Evolutionary conservation across 2,329 filamentous ascomycete genomes (phyloP), one percentile per base, ranked within the genome.

Genomic region (Daldinia sp.): DNA sequence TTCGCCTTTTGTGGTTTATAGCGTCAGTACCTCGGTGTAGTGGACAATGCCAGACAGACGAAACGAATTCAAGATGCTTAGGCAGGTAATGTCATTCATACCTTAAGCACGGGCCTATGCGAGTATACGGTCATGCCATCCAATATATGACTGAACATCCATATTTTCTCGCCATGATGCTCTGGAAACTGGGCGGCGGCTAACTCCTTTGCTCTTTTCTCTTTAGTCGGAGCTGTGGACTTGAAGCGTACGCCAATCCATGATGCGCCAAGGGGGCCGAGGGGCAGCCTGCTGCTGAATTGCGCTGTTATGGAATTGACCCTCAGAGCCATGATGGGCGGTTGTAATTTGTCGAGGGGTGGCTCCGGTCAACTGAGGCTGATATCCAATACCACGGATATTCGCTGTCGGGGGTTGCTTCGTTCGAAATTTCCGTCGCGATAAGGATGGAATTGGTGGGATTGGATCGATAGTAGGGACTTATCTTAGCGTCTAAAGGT

Each of bases 101-200:
- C 86, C 72, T 85, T 79, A 9, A 88, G 65, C 3, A 80, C 78
- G 18, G 81, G 79, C 23, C 78, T 77, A 74, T 84, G 83, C 56
- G 84, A 86, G 77, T 87, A 88, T 62, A 88, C 80, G 55, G 87
- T 81, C 76, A 87, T 81, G 53, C 86, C 82, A 15, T 82, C 79
- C 61, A 81, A 75, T 60, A 87, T 79, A 77, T 89, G 83, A 73
- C 80, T 79, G 74, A 84, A 87, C 60, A 89, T 78, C 82, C 83
- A 89, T 74, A 89, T 86, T 74, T 84, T 82, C 80, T 89, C 86
- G 74, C 87, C 87, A 66, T 87, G 86, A 66, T 81, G 81, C 44
- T 15, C 10, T 37, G 9, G 9, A 15, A 80, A 75, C 18, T 56
- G 69, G 77, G 78, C 42, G 68, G 68, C 50, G 7, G 72, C 67